These are phyloP conservation scores for Beauveria sp. DNA, from an alignment of 2,329 filamentous ascomycete genomes.

Conservation along the genomic window DNA sequence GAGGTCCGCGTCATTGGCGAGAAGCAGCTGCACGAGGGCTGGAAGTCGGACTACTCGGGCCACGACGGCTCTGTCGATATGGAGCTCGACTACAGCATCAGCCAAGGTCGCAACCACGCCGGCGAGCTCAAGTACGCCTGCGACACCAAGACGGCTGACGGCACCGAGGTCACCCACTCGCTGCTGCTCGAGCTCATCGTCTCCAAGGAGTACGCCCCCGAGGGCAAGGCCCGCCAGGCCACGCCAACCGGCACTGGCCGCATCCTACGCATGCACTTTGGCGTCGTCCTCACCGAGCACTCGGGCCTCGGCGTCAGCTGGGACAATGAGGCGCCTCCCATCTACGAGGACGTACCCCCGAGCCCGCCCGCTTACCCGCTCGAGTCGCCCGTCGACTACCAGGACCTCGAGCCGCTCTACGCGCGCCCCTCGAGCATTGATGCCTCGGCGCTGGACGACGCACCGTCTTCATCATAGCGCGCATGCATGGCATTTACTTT, in stretches of 20 bases:
- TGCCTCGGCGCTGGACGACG: not conserved
- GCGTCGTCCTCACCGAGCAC: slow-evolving; percentile 71
- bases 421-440: slow-evolving; percentile 11
- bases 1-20: slow-evolving; percentile 71
- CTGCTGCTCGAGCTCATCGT: slow-evolving; percentile 91
- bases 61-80: slow-evolving; percentile 55
- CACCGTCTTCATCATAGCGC: not conserved
- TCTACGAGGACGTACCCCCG: slow-evolving; percentile 87
- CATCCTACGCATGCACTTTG: slow-evolving; percentile 89
- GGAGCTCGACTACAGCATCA: slow-evolving; percentile 59
- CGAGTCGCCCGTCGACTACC: slow-evolving; percentile 30
- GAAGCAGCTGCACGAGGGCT: slow-evolving; percentile 76
- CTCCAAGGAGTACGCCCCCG: slow-evolving; percentile 76
- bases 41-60: slow-evolving; percentile 65
- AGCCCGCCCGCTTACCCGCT: slow-evolving; percentile 66
- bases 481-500: not conserved
- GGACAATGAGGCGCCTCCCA: slow-evolving; percentile 91
- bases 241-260: slow-evolving; percentile 85
- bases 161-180: slow-evolving; percentile 73
- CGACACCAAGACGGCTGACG: slow-evolving; percentile 66
- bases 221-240: slow-evolving; percentile 58
- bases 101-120: slow-evolving; percentile 35
- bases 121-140: slow-evolving; percentile 59
- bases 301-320: slow-evolving; percentile 85
- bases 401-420: slow-evolving; percentile 31